phyloP scores from a whole-genome alignment of 768 basidiomycete species.

The Hericium erinaceus region DNA sequence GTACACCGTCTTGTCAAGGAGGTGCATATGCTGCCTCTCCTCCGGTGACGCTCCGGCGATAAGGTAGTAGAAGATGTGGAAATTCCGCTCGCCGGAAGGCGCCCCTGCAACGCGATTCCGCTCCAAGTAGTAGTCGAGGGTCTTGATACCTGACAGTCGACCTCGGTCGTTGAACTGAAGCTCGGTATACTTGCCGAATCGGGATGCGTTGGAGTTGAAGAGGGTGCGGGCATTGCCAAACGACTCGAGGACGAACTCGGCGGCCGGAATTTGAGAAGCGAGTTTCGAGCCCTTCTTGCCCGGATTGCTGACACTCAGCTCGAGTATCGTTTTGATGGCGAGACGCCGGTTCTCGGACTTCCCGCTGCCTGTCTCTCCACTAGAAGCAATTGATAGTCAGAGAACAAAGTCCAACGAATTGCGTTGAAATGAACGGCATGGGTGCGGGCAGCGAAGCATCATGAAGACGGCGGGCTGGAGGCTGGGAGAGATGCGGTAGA shows the following conservation, averaged over 20 bases:
- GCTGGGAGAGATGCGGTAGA: no score
- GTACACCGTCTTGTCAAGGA: constrained; percentile 73
- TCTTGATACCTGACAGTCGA: constrained; percentile 82
- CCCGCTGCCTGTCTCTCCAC: constrained; percentile 88
- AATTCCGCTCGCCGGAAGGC: constrained; percentile 89
- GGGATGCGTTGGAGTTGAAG: constrained; percentile 91
- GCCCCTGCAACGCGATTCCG: constrained; percentile 80
- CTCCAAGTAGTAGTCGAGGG: constrained; percentile 94
- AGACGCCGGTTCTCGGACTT: constrained; percentile 88
- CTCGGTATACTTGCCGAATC: constrained; percentile 97
- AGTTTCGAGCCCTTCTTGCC: constrained; percentile 95
- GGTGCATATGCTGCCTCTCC: constrained; percentile 80
- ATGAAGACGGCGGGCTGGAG: no score
- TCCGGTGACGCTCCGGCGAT: constrained; percentile 84
- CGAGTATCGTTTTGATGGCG: constrained; percentile 88
- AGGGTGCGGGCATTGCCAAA: constrained; percentile 91
- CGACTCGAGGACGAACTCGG: constrained; percentile 90
- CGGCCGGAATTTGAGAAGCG: constrained; percentile 75
- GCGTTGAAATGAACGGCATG: background rate
- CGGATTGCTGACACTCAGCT: constrained; percentile 77
- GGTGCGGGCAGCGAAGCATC: no score
- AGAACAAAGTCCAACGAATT: background rate
- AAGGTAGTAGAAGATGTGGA: constrained; percentile 97
- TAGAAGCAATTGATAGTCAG: constrained; percentile 22
- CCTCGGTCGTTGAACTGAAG: constrained; percentile 94